These are phyloP conservation scores for Venturia effusa DNA, from an alignment of 2,329 filamentous ascomycete genomes.

Conservation along the genomic window DNA sequence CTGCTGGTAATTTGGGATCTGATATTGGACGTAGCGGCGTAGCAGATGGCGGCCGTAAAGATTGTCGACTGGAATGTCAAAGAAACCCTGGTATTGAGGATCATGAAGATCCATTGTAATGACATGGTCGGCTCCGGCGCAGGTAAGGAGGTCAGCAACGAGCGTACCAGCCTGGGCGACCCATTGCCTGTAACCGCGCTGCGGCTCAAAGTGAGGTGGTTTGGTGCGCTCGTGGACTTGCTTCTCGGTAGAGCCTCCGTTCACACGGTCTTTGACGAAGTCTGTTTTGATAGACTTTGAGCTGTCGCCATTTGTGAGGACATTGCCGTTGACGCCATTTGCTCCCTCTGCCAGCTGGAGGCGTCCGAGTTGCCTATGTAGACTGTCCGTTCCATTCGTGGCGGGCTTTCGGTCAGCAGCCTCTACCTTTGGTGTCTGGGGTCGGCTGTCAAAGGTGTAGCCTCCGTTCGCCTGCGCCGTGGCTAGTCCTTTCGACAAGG, in stretches of 20 bases:
- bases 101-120: conserved; percentile 98
- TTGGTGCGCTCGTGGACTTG: conserved; percentile 48
- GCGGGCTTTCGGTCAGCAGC: conserved; percentile 47
- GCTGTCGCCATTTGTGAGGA: conserved; percentile 17
- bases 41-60: conserved; percentile 73
- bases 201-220: conserved; percentile 58
- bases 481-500: conserved; percentile 58
- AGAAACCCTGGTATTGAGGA: conserved; percentile 96
- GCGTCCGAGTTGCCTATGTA: conserved; percentile 57
- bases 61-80: conserved; percentile 97
- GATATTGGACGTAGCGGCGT: conserved; percentile 60
- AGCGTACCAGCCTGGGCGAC: conserved; percentile 94
- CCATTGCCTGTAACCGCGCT: conserved; percentile 96
- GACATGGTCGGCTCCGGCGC: conserved; percentile 89
- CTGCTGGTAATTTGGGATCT: conserved; percentile 74
- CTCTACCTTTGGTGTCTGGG: conserved; percentile 69
- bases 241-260: conserved; percentile 34
- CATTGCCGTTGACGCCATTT: conserved; percentile 21
- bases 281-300: conserved; percentile 20
- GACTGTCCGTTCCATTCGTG: conserved; percentile 54
- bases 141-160: conserved; percentile 87
- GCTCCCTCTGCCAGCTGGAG: conserved; percentile 25
- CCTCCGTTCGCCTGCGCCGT: conserved; percentile 36
- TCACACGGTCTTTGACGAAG: conserved; percentile 8
- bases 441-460: conserved; percentile 85